These are phyloP conservation scores for Trametes meyenii DNA, from an alignment of 768 basidiomycete genomes.

Conservation along the genomic window DNA sequence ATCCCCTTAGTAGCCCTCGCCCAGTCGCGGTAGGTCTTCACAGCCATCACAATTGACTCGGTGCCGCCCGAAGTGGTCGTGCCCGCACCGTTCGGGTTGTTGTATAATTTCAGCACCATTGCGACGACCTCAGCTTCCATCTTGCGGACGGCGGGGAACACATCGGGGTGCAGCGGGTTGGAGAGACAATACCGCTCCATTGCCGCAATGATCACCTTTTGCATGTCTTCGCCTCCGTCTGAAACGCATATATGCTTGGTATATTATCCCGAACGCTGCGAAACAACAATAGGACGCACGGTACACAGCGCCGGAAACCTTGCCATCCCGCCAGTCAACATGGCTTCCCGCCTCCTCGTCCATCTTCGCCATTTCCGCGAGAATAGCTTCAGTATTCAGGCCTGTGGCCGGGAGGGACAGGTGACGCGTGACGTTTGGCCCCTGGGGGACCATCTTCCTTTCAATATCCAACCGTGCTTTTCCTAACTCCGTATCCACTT, in stretches of 20 bases:
- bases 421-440: conserved; percentile 63
- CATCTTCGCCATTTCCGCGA: conserved; percentile 80
- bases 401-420: conserved; percentile 68
- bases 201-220: conserved; percentile 76
- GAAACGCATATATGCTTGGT: background rate
- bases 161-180: conserved; percentile 91
- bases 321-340: conserved; percentile 67
- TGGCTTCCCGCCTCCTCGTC: conserved; percentile 54
- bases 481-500: conserved; percentile 64
- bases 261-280: background rate
- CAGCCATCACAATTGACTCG: conserved; percentile 93
- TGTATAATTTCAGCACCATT: conserved; percentile 85
- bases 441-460: conserved; percentile 66
- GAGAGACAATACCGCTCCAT: conserved; percentile 83
- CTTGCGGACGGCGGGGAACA: conserved; percentile 90
- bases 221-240: conserved; percentile 86
- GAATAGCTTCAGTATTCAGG: conserved; percentile 69
- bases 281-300: conserved; percentile 49
- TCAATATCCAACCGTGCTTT: conserved; percentile 69
- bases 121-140: conserved; percentile 97
- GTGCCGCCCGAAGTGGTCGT: conserved; percentile 96
- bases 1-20: conserved; percentile 84
- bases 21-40: conserved; percentile 96
- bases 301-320: conserved; percentile 85
- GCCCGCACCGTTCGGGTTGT: conserved; percentile 84